Base-by-base conservation (phyloP, 257 asterid genomes). In the Echites panduratus region DNA sequence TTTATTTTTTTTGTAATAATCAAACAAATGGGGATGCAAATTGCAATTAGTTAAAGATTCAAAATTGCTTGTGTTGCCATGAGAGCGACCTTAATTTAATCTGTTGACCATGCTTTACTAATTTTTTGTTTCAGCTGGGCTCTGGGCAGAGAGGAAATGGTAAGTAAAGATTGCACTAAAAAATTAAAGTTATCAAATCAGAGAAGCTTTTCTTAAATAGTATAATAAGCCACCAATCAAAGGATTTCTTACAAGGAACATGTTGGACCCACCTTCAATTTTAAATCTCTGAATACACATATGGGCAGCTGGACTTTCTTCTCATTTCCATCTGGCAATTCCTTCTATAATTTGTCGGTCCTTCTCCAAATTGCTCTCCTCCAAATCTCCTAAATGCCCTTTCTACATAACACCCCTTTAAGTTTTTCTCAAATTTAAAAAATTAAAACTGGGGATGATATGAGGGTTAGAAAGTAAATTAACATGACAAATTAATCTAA, bases 231-330 rank as follows among this genome's bases (percentile, higher is more conserved):
- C n/a, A 75, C 79, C 71, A 78, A 79, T 78, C 80, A 80, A 84
- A 75, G 63, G 82, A 84, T 83, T 84, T 89, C 77, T 78, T 80
- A 68, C 73, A 75, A 73, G 81, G 68, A 66, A 79, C 85, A 79
- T 80, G 78, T 66, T 72, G 87, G 74, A 72, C 89, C 87, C 87
- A 67, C 53, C 32, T 64, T 65, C 48, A n/a, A 50, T 35, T 70
- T 75, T 78, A 79, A 49, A 52, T 58, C 73, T 72, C 45, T 66
- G 22, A 14, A 44, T 70, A 32, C 44, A 70, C 43, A 61, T 16
- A 64, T 44, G 63, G 81, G 81, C 86, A 83, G 84, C 85, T 77
- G 80, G 84, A 84, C 75, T 70, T 76, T 79, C 72, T 49, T 44
- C 64, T 19, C 66, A 11, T 62, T 41, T 19, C 57, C 53, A 38